These are phyloP conservation scores for Paxillus rubicundulus DNA, from an alignment of 768 basidiomycete genomes.

Conservation along the genomic window DNA sequence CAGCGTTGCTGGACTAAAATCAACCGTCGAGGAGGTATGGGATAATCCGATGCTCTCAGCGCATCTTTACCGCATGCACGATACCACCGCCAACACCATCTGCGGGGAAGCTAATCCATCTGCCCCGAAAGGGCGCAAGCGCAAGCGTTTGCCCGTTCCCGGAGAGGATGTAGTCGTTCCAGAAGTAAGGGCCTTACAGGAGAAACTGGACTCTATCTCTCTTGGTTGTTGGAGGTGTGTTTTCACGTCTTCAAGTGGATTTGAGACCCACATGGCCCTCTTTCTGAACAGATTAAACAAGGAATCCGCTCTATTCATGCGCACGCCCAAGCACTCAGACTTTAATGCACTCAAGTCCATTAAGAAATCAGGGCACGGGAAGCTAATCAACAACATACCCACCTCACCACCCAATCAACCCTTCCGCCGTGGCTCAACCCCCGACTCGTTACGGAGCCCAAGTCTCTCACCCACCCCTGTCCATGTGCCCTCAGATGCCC, in stretches of 20 bases:
- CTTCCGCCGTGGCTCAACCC: background rate
- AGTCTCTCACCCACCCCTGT: background rate
- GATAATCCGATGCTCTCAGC: conserved; percentile 55
- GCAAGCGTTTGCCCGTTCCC: conserved; percentile 31
- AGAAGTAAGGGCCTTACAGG: conserved; percentile 49
- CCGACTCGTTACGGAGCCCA: background rate
- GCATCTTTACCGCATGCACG: conserved; percentile 53
- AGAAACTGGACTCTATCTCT: conserved; percentile 47
- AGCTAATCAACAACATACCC: conserved; percentile 14
- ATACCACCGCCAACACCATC: conserved; percentile 40
- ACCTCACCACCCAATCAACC: background rate
- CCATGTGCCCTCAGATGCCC: conserved; percentile 32
- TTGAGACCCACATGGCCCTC: background rate
- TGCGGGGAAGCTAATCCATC: conserved; percentile 35
- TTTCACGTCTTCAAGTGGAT: background rate
- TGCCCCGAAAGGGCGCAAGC: conserved; percentile 28
- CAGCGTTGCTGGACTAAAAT: conserved; percentile 54
- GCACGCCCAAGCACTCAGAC: conserved; percentile 63
- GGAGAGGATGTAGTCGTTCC: conserved; percentile 33
- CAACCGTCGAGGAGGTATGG: conserved; percentile 46
- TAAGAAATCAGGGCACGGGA: conserved; percentile 33
- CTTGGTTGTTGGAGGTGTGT: conserved; percentile 65
- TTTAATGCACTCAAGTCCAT: conserved; percentile 49
- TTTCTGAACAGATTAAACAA: conserved; percentile 41
- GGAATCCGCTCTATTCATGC: conserved; percentile 60